Evolutionary conservation across 345 rosid genomes (phyloP).

Genomic region (Euphorbia tirucalli): DNA sequence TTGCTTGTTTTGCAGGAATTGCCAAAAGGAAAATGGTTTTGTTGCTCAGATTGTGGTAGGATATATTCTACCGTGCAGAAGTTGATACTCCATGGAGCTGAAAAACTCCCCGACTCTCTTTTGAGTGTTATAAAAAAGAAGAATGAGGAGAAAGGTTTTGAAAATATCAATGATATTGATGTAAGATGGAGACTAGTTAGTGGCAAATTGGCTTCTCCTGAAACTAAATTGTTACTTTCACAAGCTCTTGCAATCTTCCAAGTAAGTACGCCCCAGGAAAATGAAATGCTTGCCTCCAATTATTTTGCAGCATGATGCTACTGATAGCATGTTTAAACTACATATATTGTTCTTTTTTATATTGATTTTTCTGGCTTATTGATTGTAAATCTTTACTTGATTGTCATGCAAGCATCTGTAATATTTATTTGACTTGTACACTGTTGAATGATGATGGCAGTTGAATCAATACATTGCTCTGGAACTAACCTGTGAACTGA

Average conservation of each 20-base stretch:
- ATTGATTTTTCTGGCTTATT: background rate
- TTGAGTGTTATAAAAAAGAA: slow-evolving; percentile 51
- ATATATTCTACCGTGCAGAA: slow-evolving; percentile 56
- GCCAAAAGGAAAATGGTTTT: slow-evolving; percentile 89
- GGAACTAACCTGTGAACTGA: background rate
- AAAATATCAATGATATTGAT: slow-evolving; percentile 38
- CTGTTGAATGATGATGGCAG: background rate
- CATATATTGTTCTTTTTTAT: background rate
- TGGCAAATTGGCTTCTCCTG: slow-evolving; percentile 56
- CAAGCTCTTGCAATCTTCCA: slow-evolving; percentile 72
- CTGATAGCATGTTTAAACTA: background rate
- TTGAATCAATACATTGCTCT: background rate
- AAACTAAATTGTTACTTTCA: slow-evolving; percentile 52
- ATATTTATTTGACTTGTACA: background rate
- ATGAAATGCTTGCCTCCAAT: background rate
- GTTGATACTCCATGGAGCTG: slow-evolving; percentile 53
- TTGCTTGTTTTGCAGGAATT: slow-evolving; percentile 58
- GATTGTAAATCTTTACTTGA: background rate
- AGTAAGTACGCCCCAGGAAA: slow-evolving; percentile 36
- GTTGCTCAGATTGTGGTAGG: slow-evolving; percentile 54
- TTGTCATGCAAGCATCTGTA: background rate
- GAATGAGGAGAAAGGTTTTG: slow-evolving; percentile 39
- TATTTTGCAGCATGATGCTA: background rate
- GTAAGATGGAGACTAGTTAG: slow-evolving; percentile 85
- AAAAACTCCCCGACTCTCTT: slow-evolving; percentile 56